Percentiles rank a stretch among this genome's conserved stretches.
Conservation (phyloP, 257 asterid genomes). For the Fraxinus excelsior region DNA sequence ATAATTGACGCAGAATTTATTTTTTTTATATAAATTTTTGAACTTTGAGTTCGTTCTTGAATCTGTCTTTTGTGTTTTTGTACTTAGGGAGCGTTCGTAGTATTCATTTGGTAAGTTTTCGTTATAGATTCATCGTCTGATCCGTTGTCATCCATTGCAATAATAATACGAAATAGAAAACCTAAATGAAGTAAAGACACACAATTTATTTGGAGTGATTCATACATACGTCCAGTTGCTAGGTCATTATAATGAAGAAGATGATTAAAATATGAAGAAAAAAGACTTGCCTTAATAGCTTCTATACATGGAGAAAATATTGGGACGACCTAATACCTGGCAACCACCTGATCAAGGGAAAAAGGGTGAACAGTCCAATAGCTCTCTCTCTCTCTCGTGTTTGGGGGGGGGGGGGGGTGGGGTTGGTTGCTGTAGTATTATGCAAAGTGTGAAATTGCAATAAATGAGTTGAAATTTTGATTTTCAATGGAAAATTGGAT, state of each 20-base stretch:
- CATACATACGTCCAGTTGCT: background rate
- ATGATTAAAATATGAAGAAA: background rate
- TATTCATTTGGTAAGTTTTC: constrained; percentile 46
- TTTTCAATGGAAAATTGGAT: constrained; percentile 1
- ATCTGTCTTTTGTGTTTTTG: background rate
- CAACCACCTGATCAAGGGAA: background rate
- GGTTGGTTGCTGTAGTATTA: too few species aligned
- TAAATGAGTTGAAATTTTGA: constrained; percentile 7
- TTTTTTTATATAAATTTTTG: constrained; percentile 7
- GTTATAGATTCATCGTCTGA: background rate
- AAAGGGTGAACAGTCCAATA: background rate
- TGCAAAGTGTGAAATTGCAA: too few species aligned
- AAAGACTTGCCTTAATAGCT: too few species aligned
- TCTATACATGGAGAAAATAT: background rate
- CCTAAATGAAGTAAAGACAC: background rate
- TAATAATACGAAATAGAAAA: background rate
- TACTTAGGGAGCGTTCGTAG: constrained; percentile 24
- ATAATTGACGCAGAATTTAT: background rate
- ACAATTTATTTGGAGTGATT: background rate
- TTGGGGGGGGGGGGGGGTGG: too few species aligned
- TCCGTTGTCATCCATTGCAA: background rate
- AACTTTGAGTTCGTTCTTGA: background rate
- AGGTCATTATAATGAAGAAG: background rate
- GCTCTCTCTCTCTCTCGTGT: background rate
- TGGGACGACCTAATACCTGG: background rate